A percentile compares a stretch with the other conserved stretches of the same genome.
Evolutionary conservation across 164 flowering plant species (phyloP).

Genomic region (Warburgia ugandensis): DNA sequence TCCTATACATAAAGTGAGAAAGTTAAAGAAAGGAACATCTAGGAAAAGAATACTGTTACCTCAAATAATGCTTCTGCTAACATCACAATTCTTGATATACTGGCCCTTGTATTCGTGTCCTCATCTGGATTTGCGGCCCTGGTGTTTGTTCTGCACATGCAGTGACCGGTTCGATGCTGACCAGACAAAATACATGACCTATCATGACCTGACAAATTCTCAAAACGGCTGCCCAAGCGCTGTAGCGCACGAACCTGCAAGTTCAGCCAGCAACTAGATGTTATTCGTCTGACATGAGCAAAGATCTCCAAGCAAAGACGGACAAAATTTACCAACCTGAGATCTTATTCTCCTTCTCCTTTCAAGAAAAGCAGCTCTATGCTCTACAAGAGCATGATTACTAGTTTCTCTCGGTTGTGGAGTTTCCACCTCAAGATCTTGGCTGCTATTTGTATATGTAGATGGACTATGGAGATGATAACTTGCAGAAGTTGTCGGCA

Average conservation of each 20-base stretch:
- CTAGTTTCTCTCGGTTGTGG: conserved; percentile 56
- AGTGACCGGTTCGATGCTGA: conserved; percentile 73
- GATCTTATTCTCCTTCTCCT: conserved; percentile 90
- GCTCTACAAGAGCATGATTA: conserved; percentile 59
- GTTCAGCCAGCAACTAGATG: conserved; percentile 1
- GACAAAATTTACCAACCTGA: conserved; percentile 81
- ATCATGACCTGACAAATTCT: conserved; percentile 86
- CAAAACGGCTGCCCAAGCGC: conserved; percentile 83
- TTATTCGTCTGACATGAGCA: neutral
- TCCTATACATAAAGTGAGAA: neutral
- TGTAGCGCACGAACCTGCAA: conserved; percentile 89
- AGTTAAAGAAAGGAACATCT: neutral
- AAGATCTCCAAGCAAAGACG: conserved; percentile 4
- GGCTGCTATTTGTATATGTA: conserved; percentile 30
- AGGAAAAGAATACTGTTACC: conserved; percentile 34
- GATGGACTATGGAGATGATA: conserved; percentile 24
- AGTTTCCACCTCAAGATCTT: conserved; percentile 37
- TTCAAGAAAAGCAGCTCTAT: conserved; percentile 76
- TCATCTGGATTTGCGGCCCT: conserved; percentile 40
- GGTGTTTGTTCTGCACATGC: conserved; percentile 50
- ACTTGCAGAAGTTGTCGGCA: conserved; percentile 25
- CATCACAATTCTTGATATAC: conserved; percentile 96
- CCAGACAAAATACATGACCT: conserved; percentile 85
- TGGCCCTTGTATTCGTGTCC: conserved; percentile 76
- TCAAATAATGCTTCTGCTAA: conserved; percentile 96